Evolutionary conservation across 148 eudicot genomes (phyloP), one percentile per base, ranked within the genome.

Genomic region (Silene conica): DNA sequence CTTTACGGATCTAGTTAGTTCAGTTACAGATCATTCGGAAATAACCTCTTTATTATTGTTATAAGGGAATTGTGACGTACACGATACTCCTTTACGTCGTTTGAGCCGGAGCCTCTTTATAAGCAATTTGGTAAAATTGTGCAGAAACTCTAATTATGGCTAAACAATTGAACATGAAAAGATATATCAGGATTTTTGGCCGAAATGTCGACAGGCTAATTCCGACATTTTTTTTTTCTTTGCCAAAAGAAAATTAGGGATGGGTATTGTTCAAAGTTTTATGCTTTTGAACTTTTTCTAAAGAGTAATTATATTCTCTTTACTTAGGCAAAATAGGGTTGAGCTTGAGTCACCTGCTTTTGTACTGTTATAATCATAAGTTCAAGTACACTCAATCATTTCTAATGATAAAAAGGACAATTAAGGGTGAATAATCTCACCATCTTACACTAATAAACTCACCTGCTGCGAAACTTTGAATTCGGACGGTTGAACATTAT

Each of bases 331-430:
- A 76, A 80, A 61, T 31, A 46, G 64, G 28, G 64, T 59, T 71
- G 73, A 77, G 58, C 73, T 78, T 34, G 10, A 67, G 43, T 72
- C 72, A 80, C 70, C 76, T 80, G 66, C 83, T 76, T 76, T 76
- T 76, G 66, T 76, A 67, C 15, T 76, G 69, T 80, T 67, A 52
- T 73, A 67, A 76, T 76, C 77, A 76, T 80, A 72, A 41, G 64
- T 31, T 71, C 75, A 72, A 63, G 73, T 67, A 26, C 76, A 48
- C 31, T 62, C 56, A 68, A 80, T 31, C 64, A 71, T 75, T 57
- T 76, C 56, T 72, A 50, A 23, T 72, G n/a, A 67, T 67, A 75
- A 62, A 46, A 22, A 80, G 21, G 69, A 68, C 59, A 72, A 67
- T 72, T 66, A 72, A 9, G 18, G 45, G 26, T 45, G 57, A 46